Percentiles rank a stretch among this genome's conserved stretches.
phyloP scores from a whole-genome alignment of 768 basidiomycete species.

The Xerocomellus dryophilus region DNA sequence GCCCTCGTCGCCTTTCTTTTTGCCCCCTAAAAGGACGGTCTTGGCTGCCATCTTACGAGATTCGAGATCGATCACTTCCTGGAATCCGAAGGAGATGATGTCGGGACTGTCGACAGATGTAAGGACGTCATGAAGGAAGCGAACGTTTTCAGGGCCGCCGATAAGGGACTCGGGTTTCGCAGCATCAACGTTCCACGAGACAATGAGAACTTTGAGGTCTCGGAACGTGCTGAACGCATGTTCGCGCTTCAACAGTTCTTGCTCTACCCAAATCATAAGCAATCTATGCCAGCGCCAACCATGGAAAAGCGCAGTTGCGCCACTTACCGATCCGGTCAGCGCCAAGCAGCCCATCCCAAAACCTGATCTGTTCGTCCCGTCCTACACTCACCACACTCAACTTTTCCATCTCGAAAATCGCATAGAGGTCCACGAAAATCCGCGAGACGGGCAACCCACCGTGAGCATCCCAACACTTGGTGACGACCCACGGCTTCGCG shows the following conservation, averaged over 20 bases:
- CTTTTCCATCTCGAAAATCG: constrained; percentile 64
- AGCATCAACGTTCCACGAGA: constrained; percentile 93
- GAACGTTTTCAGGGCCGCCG: constrained; percentile 65
- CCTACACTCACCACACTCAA: constrained; percentile 75
- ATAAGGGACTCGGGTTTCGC: constrained; percentile 73
- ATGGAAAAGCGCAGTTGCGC: background rate
- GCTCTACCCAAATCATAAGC: constrained; percentile 45
- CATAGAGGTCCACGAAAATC: constrained; percentile 68
- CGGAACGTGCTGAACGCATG: constrained; percentile 76
- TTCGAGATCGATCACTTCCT: constrained; percentile 96
- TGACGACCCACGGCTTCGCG: constrained; percentile 76
- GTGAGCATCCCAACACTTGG: constrained; percentile 88
- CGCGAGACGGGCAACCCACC: constrained; percentile 58
- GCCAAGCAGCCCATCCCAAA: constrained; percentile 90
- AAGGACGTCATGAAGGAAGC: constrained; percentile 78
- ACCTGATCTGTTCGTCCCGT: constrained; percentile 63
- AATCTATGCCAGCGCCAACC: background rate
- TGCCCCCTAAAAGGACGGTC: constrained; percentile 74
- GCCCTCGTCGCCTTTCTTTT: constrained; percentile 57
- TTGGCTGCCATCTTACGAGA: constrained; percentile 90
- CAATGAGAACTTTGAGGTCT: constrained; percentile 69
- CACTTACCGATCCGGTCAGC: constrained; percentile 83
- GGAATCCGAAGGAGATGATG: constrained; percentile 91
- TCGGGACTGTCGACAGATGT: constrained; percentile 74
- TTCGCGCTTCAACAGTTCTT: constrained; percentile 73